A percentile compares a stretch with the other conserved stretches of the same genome.
Conservation (phyloP, 2,329 filamentous ascomycete species). For the Penicillium sp. region DNA sequence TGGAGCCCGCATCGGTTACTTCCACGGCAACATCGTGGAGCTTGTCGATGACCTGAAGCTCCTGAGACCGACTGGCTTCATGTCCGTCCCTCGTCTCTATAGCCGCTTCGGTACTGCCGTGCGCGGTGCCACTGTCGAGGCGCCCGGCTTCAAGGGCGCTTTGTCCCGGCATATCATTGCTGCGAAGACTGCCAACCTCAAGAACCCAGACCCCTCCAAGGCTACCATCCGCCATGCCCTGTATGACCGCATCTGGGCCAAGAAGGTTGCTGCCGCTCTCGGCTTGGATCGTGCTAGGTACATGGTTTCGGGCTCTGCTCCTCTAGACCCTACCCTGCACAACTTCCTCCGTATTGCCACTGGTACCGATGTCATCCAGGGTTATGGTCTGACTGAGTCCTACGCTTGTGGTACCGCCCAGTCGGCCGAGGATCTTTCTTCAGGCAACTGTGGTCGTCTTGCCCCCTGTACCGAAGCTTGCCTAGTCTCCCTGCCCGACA, state of each 20-base stretch:
- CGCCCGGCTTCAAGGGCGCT: constrained; percentile 74
- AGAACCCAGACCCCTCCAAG: constrained; percentile 63
- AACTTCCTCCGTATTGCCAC: constrained; percentile 84
- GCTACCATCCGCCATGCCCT: constrained; percentile 60
- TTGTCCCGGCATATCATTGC: constrained; percentile 76
- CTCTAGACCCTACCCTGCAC: constrained; percentile 83
- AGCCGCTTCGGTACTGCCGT: constrained; percentile 87
- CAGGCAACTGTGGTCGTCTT: constrained; percentile 79
- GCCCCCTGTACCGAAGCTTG: constrained; percentile 70
- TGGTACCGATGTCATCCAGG: constrained; percentile 75
- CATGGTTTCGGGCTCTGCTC: constrained; percentile 86
- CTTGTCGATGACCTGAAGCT: constrained; percentile 89
- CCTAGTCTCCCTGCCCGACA: constrained; percentile 82
- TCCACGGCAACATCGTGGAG: constrained; percentile 84
- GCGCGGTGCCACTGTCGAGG: constrained; percentile 73
- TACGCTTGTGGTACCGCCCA: constrained; percentile 77
- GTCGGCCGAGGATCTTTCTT: constrained; percentile 64
- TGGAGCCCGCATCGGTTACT: constrained; percentile 80
- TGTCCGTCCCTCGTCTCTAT: constrained; percentile 86
- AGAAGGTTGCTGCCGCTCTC: constrained; percentile 78
- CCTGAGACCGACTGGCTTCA: constrained; percentile 76
- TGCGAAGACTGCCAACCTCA: constrained; percentile 76
- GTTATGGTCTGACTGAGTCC: constrained; percentile 91
- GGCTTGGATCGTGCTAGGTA: constrained; percentile 70
- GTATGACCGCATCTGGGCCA: constrained; percentile 75